Percentiles rank a stretch among this genome's conserved stretches.
phyloP scores from a whole-genome alignment of 2,329 filamentous ascomycete genomes.

The Neophaeococcomyces mojaviensis region DNA sequence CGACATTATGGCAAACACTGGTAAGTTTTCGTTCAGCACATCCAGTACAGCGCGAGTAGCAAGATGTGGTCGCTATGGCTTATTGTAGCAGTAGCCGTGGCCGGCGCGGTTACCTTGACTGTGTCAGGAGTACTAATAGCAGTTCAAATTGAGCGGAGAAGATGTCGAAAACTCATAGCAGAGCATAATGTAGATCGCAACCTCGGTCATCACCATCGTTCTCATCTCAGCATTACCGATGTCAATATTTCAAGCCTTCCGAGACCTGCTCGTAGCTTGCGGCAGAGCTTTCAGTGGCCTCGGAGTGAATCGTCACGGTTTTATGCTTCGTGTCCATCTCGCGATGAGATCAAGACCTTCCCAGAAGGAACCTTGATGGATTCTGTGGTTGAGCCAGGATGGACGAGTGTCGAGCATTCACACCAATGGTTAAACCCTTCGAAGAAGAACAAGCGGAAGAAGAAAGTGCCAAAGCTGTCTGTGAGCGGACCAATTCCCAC shows the following conservation, averaged over 20 bases:
- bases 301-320: conserved; percentile 5
- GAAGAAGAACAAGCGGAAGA: conserved; percentile 28
- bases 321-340: neutral
- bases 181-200: conserved; percentile 11
- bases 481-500: conserved; percentile 27
- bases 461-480: conserved; percentile 25
- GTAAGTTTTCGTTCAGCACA: too few species aligned
- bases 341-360: conserved; percentile 5
- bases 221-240: conserved; percentile 17
- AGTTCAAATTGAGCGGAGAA: conserved; percentile 14
- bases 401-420: conserved; percentile 27
- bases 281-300: conserved; percentile 14
- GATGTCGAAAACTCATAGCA: conserved; percentile 12
- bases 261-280: conserved; percentile 10
- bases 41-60: too few species aligned
- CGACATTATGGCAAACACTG: too few species aligned
- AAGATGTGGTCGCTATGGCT: conserved; percentile 19
- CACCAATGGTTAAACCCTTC: conserved; percentile 27
- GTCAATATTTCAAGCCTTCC: conserved; percentile 17
- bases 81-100: conserved; percentile 16
- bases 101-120: conserved; percentile 9
- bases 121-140: conserved; percentile 15
- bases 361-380: conserved; percentile 3
- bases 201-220: conserved; percentile 16
- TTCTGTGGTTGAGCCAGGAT: neutral